phyloP scores from a whole-genome alignment of 192 early-diverging fungal species.

The Coemansia sp. region DNA sequence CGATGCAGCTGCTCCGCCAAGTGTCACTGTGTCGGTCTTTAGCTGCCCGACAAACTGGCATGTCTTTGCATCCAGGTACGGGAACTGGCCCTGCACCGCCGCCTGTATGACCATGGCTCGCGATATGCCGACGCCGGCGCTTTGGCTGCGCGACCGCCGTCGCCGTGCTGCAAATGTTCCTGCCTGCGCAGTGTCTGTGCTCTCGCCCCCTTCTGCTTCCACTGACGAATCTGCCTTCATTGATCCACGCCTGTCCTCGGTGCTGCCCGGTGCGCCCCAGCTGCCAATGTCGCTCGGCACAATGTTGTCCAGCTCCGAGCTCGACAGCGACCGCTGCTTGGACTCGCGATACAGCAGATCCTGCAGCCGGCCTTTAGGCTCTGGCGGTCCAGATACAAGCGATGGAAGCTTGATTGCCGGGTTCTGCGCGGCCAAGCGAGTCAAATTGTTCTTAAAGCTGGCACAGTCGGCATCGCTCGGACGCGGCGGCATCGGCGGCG shows the following conservation, averaged over 20 bases:
- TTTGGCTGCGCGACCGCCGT: slow-evolving; percentile 50
- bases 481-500: slow-evolving; percentile 27
- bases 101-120: slow-evolving; percentile 55
- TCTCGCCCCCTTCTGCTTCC: neutral
- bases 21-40: slow-evolving; percentile 39
- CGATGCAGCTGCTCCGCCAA: slow-evolving; percentile 38
- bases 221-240: neutral
- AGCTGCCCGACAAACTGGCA: slow-evolving; percentile 57
- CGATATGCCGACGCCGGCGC: slow-evolving; percentile 51
- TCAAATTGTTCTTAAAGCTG: slow-evolving; percentile 10
- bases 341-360: slow-evolving; percentile 42
- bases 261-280: slow-evolving; percentile 13
- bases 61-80: slow-evolving; percentile 50
- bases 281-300: slow-evolving; percentile 38
- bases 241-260: neutral
- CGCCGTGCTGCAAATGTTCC: slow-evolving; percentile 39
- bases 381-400: neutral
- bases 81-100: slow-evolving; percentile 49
- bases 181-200: slow-evolving; percentile 1
- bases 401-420: neutral
- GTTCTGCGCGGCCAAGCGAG: neutral
- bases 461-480: slow-evolving; percentile 21
- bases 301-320: slow-evolving; percentile 50
- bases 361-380: slow-evolving; percentile 36
- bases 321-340: slow-evolving; percentile 48